Percentiles rank a stretch among this genome's conserved stretches.
Conservation (phyloP, 345 rosid genomes). For the Eutrema heterophyllum region DNA sequence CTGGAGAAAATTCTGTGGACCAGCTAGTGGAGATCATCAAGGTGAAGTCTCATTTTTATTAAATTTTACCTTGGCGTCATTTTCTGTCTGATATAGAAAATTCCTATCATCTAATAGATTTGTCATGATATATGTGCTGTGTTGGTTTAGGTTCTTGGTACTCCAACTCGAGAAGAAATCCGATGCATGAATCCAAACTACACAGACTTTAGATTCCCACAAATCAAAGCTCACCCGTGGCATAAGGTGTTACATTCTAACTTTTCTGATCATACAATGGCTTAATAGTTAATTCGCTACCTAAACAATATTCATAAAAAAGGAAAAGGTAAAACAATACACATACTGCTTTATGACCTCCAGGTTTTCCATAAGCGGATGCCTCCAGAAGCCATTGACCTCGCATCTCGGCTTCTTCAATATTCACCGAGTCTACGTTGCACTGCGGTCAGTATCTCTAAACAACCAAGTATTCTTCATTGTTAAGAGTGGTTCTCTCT, state of each 20-base stretch:
- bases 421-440: constrained; percentile 80
- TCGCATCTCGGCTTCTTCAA: constrained; percentile 75
- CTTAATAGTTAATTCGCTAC: not conserved
- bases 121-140: not conserved
- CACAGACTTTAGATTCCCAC: constrained; percentile 74
- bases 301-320: not conserved
- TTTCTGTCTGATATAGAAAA: not conserved
- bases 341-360: not conserved
- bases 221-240: constrained; percentile 85
- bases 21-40: constrained; percentile 85
- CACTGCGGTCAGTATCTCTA: constrained; percentile 57
- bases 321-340: not conserved
- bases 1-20: constrained; percentile 81
- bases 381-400: constrained; percentile 95
- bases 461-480: not conserved
- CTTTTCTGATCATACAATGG: not conserved
- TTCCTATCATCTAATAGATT: not conserved
- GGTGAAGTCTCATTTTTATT: constrained; percentile 27
- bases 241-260: constrained; percentile 46
- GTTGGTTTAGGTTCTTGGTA: constrained; percentile 69
- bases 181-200: constrained; percentile 91
- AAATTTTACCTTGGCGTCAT: not conserved
- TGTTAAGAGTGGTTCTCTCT: not conserved
- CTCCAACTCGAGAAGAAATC: constrained; percentile 91
- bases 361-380: constrained; percentile 75